phyloP scores from a whole-genome alignment of 305 asterid genomes.

The Fraxinus baroniana region DNA sequence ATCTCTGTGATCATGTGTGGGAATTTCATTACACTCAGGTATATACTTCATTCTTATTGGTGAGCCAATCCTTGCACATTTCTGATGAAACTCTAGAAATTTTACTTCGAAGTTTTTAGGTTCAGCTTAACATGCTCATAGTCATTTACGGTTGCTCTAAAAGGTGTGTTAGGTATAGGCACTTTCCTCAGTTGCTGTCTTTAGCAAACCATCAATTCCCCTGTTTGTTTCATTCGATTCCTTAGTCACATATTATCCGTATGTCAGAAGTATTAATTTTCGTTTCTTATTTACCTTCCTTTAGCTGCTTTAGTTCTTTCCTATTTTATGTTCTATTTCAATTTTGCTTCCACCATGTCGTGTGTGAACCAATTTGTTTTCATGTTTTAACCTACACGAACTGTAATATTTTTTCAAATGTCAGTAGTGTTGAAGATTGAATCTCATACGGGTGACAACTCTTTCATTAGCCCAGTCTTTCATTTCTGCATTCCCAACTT shows the following conservation, averaged over 20 bases:
- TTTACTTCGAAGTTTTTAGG: not conserved
- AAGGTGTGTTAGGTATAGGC: not conserved
- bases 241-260: not conserved
- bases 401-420: not conserved
- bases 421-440: not conserved
- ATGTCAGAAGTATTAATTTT: not conserved
- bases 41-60: slow-evolving; percentile 8
- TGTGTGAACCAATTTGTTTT: not conserved
- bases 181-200: not conserved
- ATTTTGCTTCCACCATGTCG: not conserved
- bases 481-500: not conserved
- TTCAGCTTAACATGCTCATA: not conserved
- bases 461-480: not conserved
- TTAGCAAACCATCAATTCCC: not conserved
- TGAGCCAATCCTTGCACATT: not conserved
- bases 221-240: not conserved
- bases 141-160: not conserved
- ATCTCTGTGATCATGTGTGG: slow-evolving; percentile 78
- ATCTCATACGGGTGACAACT: not conserved
- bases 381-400: not conserved
- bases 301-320: not conserved
- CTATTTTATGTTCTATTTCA: not conserved
- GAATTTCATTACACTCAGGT: slow-evolving; percentile 78
- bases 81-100: not conserved
- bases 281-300: not conserved